Evolutionary conservation across 148 eudicot species (phyloP), one percentile per base, ranked within the genome.

Genomic region (Nepenthes mirabilis): DNA sequence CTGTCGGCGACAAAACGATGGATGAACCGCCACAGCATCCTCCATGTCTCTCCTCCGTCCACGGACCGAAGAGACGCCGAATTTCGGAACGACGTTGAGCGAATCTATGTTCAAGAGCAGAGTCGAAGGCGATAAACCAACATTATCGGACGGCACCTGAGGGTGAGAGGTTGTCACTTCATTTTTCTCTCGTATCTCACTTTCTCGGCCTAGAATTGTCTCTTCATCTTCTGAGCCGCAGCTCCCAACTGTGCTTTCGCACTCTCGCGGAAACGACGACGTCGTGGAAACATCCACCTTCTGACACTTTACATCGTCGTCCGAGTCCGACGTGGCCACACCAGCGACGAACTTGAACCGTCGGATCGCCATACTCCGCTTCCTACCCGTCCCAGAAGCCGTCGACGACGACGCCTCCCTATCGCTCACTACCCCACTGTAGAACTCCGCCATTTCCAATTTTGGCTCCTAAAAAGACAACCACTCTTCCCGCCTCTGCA

Each of bases 21-120:
- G 89, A 59, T 77, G 83, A 34, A 80, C 64, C 10, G 96, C 78
- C 11, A 88, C 89, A 13, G 84, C 83, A 11, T 88, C 96, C 14
- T 88, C 96, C 96, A 88, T 88, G 34, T 88, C 85, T 13, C 88
- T 68, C 35, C 91, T 58, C 59, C 89, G 48, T 9, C 96, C 96
- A 36, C 96, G 83, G 37, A 85, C 80, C 36, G 91, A 85, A 1
- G 96, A 76, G 2, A 68, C 47, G 1, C 96, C 96, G 56, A 72
- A 85, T 63, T 67, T 88, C 23, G 95, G 88, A 13, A 68, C 75
- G 0, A 48, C 47, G 14, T 53, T 70, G 9, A 65, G n/a, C n/a
- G 35, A 52, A 13, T 45, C 33, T 6, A 57, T 11, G 32, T 43
- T 47, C 2, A 48, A 2, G 3, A 43, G 1, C 23, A 23, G 23